These are phyloP conservation scores for Ballota nigra DNA, from an alignment of 257 asterid species.

Conservation along the genomic window DNA sequence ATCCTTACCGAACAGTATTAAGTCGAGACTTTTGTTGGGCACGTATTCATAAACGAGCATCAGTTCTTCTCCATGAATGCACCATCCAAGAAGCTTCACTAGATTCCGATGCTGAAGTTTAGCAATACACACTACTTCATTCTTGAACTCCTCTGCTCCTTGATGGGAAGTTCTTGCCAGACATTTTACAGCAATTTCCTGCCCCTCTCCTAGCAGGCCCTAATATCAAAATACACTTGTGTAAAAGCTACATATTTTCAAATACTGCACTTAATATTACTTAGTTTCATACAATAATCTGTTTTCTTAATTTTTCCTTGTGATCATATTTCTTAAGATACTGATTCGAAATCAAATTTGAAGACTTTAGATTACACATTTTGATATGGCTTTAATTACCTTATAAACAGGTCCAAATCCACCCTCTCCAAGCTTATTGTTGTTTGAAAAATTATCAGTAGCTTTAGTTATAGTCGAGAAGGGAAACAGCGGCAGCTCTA, in stretches of 20 bases:
- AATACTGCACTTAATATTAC: too few species aligned
- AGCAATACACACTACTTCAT: constrained; percentile 36
- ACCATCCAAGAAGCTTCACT: constrained; percentile 41
- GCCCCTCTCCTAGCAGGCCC: constrained; percentile 28
- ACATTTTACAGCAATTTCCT: constrained; percentile 39
- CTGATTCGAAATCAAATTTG: too few species aligned
- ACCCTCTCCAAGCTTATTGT: constrained; percentile 30
- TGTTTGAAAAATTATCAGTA: constrained; percentile 19
- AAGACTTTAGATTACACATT: background rate
- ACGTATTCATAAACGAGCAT: constrained; percentile 9
- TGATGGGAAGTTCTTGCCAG: constrained; percentile 35
- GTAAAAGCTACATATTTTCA: background rate
- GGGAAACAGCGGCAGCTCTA: constrained; percentile 21
- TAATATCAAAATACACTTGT: background rate
- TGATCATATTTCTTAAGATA: background rate
- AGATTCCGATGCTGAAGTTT: constrained; percentile 53
- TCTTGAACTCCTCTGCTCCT: constrained; percentile 42
- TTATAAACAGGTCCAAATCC: constrained; percentile 33
- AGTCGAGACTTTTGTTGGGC: constrained; percentile 23
- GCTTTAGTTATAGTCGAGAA: constrained; percentile 16
- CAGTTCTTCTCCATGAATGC: constrained; percentile 32
- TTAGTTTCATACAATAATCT: background rate
- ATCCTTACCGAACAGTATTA: constrained; percentile 27
- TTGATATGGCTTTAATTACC: constrained; percentile 8
- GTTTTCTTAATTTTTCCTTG: background rate